Conservation (phyloP, 768 basidiomycete genomes). For the Termitomyces heimii region DNA sequence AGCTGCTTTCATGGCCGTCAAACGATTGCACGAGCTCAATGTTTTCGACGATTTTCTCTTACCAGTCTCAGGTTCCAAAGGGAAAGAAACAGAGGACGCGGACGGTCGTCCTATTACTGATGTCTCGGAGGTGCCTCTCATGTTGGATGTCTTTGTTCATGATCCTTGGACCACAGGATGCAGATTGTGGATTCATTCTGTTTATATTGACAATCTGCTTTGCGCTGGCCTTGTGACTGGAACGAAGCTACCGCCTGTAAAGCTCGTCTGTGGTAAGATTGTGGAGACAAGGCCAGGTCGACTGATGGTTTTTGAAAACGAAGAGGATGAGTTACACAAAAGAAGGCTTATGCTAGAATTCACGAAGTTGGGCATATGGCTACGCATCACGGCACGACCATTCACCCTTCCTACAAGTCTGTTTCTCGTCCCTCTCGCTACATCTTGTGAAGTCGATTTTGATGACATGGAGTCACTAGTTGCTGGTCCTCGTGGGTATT, state of each 20-base stretch:
- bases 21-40: constrained; percentile 57
- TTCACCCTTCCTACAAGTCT: constrained; percentile 46
- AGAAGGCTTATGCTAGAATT: constrained; percentile 57
- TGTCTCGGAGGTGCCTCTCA: constrained; percentile 39
- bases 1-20: constrained; percentile 75
- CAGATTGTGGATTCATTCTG: constrained; percentile 57
- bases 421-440: constrained; percentile 63
- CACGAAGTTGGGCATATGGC: constrained; percentile 56
- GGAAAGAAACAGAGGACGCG: constrained; percentile 44
- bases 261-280: constrained; percentile 30
- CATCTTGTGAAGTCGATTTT: constrained; percentile 49
- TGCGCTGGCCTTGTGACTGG: constrained; percentile 67
- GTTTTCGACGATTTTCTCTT: constrained; percentile 82
- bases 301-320: constrained; percentile 30
- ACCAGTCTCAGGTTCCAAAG: constrained; percentile 52
- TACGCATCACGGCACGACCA: constrained; percentile 55
- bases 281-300: constrained; percentile 28
- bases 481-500: constrained; percentile 39
- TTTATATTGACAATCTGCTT: constrained; percentile 43
- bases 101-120: constrained; percentile 42
- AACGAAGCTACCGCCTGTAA: constrained; percentile 42
- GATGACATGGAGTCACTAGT: constrained; percentile 45
- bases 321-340: constrained; percentile 38
- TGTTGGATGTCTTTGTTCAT: constrained; percentile 54
- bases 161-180: constrained; percentile 62